These are phyloP conservation scores for Sclerotinia nivalis DNA, from an alignment of 2,329 filamentous ascomycete species.

Conservation along the genomic window DNA sequence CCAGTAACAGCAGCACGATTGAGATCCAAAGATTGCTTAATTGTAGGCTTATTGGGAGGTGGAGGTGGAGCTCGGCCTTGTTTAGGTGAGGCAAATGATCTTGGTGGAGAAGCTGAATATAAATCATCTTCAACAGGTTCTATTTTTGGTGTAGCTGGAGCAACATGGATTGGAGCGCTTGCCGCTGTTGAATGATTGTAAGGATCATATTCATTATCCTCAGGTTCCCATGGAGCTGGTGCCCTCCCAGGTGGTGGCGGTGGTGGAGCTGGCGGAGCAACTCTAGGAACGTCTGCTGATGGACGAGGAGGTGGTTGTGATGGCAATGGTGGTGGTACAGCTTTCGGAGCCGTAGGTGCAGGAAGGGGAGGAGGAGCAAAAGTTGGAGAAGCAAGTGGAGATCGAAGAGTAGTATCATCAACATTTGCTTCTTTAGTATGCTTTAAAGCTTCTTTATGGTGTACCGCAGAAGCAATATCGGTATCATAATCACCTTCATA, in stretches of 20 bases:
- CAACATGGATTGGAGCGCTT: constrained; percentile 26
- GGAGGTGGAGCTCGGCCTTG: constrained; percentile 48
- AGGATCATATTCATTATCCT: constrained; percentile 72
- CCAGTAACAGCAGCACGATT: constrained; percentile 50
- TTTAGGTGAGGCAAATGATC: constrained; percentile 37
- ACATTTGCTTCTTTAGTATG: constrained; percentile 76
- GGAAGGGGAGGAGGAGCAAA: constrained; percentile 56
- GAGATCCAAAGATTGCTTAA: constrained; percentile 65
- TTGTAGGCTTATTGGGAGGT: constrained; percentile 45
- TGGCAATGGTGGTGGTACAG: constrained; percentile 65
- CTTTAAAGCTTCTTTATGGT: constrained; percentile 90
- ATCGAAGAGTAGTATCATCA: constrained; percentile 62
- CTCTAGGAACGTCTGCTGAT: constrained; percentile 71
- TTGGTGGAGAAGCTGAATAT: constrained; percentile 42
- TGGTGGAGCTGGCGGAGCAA: constrained; percentile 59
- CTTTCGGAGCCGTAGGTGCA: constrained; percentile 55
- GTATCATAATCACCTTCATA: constrained; percentile 99
- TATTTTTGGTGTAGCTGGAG: constrained; percentile 30
- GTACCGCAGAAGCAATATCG: constrained; percentile 91
- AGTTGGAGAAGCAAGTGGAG: constrained; percentile 46
- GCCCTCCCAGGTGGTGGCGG: constrained; percentile 45
- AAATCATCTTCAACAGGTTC: constrained; percentile 39
- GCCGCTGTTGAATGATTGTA: constrained; percentile 51
- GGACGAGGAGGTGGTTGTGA: constrained; percentile 55
- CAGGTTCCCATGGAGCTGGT: constrained; percentile 55